Conservation (phyloP, 2,329 filamentous ascomycete species). For the Ophiostoma perfectum region DNA sequence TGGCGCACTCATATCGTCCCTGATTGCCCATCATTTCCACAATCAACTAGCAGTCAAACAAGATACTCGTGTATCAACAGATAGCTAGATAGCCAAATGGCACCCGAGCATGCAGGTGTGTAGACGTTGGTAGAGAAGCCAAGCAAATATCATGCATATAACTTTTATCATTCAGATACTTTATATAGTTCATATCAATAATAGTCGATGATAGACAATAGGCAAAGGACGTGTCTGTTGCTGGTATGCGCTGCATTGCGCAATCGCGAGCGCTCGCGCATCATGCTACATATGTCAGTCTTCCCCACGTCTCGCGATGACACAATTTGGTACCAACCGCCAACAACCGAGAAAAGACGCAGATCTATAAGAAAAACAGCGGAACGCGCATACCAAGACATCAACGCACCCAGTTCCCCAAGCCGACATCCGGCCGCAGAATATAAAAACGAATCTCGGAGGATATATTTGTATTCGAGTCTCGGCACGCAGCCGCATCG, state of each 20-base stretch:
- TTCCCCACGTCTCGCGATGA: not conserved
- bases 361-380: no score
- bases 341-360: no score
- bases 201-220: not conserved
- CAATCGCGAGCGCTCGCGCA: not conserved
- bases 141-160: no score
- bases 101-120: not conserved
- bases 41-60: not conserved
- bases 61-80: not conserved
- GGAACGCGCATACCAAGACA: no score
- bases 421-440: not conserved
- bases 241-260: not conserved
- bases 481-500: no score
- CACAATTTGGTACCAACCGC: not conserved
- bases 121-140: not conserved
- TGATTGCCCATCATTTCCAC: not conserved
- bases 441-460: not conserved
- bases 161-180: no score
- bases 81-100: not conserved
- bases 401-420: no score
- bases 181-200: no score
- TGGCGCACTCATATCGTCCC: not conserved
- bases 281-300: slow-evolving; percentile 3
- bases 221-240: not conserved
- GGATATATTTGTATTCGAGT: no score